A percentile compares a stretch with the other conserved stretches of the same genome.
Conservation (phyloP, 148 eudicot genomes). For the Pouteria glomerata region DNA sequence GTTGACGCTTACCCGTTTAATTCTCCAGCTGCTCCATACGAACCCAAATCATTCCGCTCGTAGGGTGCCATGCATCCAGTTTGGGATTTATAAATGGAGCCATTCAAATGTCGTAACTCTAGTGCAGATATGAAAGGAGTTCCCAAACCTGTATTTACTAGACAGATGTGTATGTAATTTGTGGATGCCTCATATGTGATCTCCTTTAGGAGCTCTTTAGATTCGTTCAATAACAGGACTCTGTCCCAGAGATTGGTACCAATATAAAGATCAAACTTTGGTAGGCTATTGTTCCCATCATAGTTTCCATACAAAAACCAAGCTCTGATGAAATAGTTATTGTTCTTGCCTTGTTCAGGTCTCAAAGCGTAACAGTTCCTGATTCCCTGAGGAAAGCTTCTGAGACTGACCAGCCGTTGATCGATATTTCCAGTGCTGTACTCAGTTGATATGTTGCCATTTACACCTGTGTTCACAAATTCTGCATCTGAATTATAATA, state of each 20-base stretch:
- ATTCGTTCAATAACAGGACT: background rate
- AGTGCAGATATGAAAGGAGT: slow-evolving; percentile 8
- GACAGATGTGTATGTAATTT: background rate
- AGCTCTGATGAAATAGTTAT: slow-evolving; percentile 33
- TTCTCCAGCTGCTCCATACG: background rate
- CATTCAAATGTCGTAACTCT: background rate
- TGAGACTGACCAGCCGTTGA: slow-evolving; percentile 14
- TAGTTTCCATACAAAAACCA: slow-evolving; percentile 40
- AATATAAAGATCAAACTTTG: slow-evolving; percentile 30
- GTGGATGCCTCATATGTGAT: background rate
- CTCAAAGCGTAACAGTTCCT: slow-evolving; percentile 39
- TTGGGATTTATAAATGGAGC: background rate
- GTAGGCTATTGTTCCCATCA: slow-evolving; percentile 12
- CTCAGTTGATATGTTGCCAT: slow-evolving; percentile 9
- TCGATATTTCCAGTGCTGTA: background rate
- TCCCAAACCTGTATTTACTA: background rate
- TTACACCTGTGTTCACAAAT: slow-evolving; percentile 17
- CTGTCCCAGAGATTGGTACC: slow-evolving; percentile 35
- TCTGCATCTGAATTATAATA: slow-evolving; percentile 23
- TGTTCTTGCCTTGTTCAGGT: slow-evolving; percentile 20
- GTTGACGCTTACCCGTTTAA: background rate
- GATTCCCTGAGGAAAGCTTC: slow-evolving; percentile 36
- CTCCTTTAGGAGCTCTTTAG: background rate
- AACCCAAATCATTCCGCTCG: background rate
- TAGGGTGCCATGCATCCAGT: background rate